These are phyloP conservation scores for Peniophora sp. DNA, from an alignment of 1,284 basidiomycete species.

Conservation along the genomic window DNA sequence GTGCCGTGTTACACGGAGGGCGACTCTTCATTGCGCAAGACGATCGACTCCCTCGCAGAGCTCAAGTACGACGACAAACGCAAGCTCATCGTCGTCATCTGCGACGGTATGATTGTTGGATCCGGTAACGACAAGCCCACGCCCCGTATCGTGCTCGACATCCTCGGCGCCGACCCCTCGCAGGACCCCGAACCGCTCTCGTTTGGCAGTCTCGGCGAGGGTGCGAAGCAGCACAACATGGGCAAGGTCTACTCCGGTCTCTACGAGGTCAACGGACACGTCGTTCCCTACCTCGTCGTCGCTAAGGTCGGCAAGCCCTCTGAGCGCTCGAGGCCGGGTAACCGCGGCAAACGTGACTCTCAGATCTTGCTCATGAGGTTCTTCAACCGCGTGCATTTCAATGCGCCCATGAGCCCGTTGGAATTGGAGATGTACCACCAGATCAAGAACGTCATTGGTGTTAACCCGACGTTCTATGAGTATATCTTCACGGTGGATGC, in stretches of 20 bases:
- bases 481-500: constrained; percentile 97
- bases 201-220: constrained; percentile 91
- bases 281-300: constrained; percentile 94
- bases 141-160: constrained; percentile 91
- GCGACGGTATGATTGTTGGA: constrained; percentile 98
- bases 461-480: constrained; percentile 98
- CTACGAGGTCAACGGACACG: constrained; percentile 91
- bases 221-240: constrained; percentile 96
- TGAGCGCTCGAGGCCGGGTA: constrained; percentile 88
- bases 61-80: constrained; percentile 98
- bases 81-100: constrained; percentile 90
- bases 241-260: constrained; percentile 96
- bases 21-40: constrained; percentile 78
- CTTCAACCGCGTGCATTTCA: constrained; percentile 98
- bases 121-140: constrained; percentile 90
- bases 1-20: constrained; percentile 98
- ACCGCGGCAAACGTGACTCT: constrained; percentile 94
- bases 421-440: constrained; percentile 99
- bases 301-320: constrained; percentile 96
- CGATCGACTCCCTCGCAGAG: constrained; percentile 91
- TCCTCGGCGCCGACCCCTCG: constrained; percentile 90
- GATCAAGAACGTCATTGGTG: constrained; percentile 98
- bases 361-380: constrained; percentile 97
- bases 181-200: constrained; percentile 91
- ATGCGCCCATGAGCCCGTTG: constrained; percentile 91